Evolutionary conservation across 2,329 filamentous ascomycete species (phyloP).

Genomic region (Ustilaginoidea virens): DNA sequence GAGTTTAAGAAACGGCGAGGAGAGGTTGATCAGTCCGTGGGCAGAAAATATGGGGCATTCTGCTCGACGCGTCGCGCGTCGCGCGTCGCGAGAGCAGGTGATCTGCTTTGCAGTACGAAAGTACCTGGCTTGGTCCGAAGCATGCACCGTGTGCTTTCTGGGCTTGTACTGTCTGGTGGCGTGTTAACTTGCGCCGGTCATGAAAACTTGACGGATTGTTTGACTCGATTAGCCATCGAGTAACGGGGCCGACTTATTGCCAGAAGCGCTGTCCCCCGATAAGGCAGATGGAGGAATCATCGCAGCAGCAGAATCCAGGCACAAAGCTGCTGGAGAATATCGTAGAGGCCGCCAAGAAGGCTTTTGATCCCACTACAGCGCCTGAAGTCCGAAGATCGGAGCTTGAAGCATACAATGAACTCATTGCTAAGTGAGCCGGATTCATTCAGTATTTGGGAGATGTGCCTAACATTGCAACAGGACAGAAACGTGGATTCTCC

Average conservation of each 20-base stretch:
- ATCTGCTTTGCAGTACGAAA: too few species aligned
- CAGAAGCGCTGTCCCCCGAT: neutral
- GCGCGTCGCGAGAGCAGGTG: constrained; percentile 13
- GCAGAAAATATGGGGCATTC: too few species aligned
- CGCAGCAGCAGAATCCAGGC: constrained; percentile 7
- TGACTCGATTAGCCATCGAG: neutral
- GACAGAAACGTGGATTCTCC: constrained; percentile 31
- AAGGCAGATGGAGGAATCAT: constrained; percentile 13
- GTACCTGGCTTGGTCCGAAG: too few species aligned
- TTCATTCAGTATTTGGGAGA: neutral
- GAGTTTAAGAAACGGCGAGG: neutral
- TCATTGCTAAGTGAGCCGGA: constrained; percentile 30
- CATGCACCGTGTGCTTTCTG: too few species aligned
- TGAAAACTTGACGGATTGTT: too few species aligned
- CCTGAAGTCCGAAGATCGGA: constrained; percentile 18
- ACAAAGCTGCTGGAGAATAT: constrained; percentile 18
- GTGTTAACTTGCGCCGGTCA: too few species aligned
- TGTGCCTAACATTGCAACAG: constrained; percentile 9
- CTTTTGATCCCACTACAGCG: constrained; percentile 29
- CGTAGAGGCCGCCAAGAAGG: constrained; percentile 27
- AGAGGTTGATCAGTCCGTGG: too few species aligned
- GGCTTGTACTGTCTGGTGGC: too few species aligned
- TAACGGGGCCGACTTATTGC: too few species aligned
- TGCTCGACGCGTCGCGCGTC: too few species aligned
- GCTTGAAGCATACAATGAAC: constrained; percentile 24